Base-by-base conservation (phyloP, 352 stramenopile species). In the Pythium scleroteichum region DNA sequence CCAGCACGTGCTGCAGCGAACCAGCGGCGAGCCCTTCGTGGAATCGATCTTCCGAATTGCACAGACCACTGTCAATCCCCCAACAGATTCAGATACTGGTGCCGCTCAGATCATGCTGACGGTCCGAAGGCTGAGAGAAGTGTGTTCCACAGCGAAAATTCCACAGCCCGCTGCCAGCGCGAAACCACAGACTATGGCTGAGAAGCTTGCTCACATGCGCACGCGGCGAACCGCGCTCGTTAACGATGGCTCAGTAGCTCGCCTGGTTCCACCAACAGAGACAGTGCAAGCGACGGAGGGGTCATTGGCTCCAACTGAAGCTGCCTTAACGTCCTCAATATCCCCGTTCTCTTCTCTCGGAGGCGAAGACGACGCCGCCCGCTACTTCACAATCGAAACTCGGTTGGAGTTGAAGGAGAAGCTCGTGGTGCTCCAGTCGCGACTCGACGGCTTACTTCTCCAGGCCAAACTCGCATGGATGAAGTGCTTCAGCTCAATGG, bases 311-410 rank as follows among this genome's bases (percentile, higher is more conserved):
- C 7, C 22, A 19, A 19, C 22, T 35, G 19, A n/a, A n/a, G 16
- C 23, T 17, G 39, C 47, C 23, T 7, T 12, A 22, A 3, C 4
- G 19, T 23, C 13, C 14, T 40, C 47, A 8, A 22, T 39, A 2
- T 27, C 26, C 4, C 1, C 26, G 29, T 16, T 2, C 10, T 42
- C 53, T 17, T 45, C 41, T n/a, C 38, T 59, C 3, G 26, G 26
- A 51, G 53, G 23, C 20, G 45, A 66, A 32, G 67, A 71, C 32
- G 66, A 74, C 59, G 55, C 71, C 53, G 68, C 55, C 24, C 71
- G 78, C 49, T 88, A 76, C 44, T 83, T 88, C 59, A 64, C 71
- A 26, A 85, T 90, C 49, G 76, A 90, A 66, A 87, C 75, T 47
- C 72, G 78, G 1, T 49, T 82, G 16, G 69, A 83, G 41, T 71